Base-by-base conservation (phyloP, 148 eudicot genomes). In the Oxyria digyna region DNA sequence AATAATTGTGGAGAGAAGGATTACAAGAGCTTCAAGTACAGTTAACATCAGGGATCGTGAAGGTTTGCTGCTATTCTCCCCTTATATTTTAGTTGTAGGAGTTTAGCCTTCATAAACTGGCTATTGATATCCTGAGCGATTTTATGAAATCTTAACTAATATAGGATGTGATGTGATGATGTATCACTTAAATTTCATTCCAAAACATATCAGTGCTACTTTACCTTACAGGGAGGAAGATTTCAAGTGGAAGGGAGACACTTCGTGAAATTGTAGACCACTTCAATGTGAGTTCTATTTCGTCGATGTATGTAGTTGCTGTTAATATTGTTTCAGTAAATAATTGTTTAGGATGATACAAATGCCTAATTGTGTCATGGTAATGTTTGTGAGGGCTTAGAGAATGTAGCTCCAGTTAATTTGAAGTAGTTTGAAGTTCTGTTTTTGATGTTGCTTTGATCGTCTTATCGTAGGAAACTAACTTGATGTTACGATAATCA, bases 221-320 rank as follows among this genome's bases (percentile, higher is more conserved):
- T 55, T 31, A 59, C 65, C 8, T 69, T 72, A 75, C 83, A 95
- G 97, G 99, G 62, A 87, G 73, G 81, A 91, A 72, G 77, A 80
- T 91, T 46, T 84, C 96, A 68, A 71, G 63, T 79, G 82, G 85
- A 69, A 88, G 69, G 78, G 99, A 91, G 67, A 96, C 91, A 71
- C 82, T 95, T 42, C 85, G 85, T 4, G 99, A 95, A 74, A 80
- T 95, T 68, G 82, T 87, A 27, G 99, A 85, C 67, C 96, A 95
- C 81, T 95, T 88, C 71, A 95, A 91, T 78, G 99, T 95, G 78
- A 84, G 99, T 80, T 31, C 66, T 74, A 15, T n/a, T 54, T 13
- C n/a, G 42, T 21, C 8, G 24, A 29, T 50, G 12, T 20, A 4
- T 24, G 42, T 5, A 8, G 31, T 20, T 26, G 45, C 32, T 24